Base-by-base conservation (phyloP, 1,284 basidiomycete genomes). In the Cutaneotrichosporon sp. region DNA sequence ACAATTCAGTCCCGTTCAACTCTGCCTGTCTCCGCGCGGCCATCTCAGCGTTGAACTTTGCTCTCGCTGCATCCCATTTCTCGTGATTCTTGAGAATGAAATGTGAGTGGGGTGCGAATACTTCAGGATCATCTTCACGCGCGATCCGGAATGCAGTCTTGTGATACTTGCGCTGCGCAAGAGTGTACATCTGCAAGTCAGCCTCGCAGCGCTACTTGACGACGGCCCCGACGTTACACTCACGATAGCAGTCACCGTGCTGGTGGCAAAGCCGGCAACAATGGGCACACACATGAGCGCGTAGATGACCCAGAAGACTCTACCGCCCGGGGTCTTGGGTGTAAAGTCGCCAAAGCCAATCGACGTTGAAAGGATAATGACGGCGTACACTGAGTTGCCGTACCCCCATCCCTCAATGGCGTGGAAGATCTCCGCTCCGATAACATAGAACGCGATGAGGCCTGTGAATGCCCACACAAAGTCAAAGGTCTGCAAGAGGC, bases 191-290 rank as follows among this genome's bases (percentile, higher is more conserved):
- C 56, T 54, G 34, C n/a, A n/a, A n/a, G n/a, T n/a, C n/a, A n/a
- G n/a, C n/a, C n/a, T n/a, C n/a, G n/a, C n/a, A n/a, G n/a, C n/a
- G n/a, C n/a, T n/a, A n/a, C n/a, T n/a, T n/a, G n/a, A n/a, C n/a
- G n/a, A n/a, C n/a, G n/a, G n/a, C n/a, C n/a, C n/a, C n/a, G n/a
- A 12, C 3, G 6, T 14, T n/a, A 6, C 10, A 64, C 65, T 61
- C 49, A 76, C 69, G 27, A 76, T 54, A 62, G 70, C 67, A 19
- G 70, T 70, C 31, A 77, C 68, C n/a, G 75, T 74, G 44, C 74
- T 74, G 6, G 76, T 73, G 17, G 75, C 77, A 49, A 79, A 77
- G 7, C 72, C 74, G 20, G 77, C 76, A 25, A 79, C 73, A 47
- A 79, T 66, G 0, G 77, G 77, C 17, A 77, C 75, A 22, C 76